Evolutionary conservation across 176 grass and related monocot species (phyloP), one percentile per base, ranked within the genome.

Genomic region (Ampelocalamus luodianensis): DNA sequence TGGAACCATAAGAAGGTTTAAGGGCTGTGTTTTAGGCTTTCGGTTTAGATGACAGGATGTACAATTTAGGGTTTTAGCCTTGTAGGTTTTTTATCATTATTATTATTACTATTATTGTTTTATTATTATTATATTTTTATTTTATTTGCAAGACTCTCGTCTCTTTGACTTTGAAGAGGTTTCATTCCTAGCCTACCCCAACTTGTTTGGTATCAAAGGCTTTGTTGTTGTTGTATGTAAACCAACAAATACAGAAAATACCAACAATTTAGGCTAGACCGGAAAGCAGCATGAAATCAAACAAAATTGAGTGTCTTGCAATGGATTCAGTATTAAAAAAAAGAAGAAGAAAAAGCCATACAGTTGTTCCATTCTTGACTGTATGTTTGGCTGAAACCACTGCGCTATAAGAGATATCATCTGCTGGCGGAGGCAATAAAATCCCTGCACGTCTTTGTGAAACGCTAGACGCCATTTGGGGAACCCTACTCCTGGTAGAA

Each of bases 401-500:
- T 8, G 79, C 84, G 85, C 85, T 92, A 50, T 77, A 90, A 85
- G 90, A 89, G 70, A 89, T 92, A 82, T 96, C 91, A 86, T 99
- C 96, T 76, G 82, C 81, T 54, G 91, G 91, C 70, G 96, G 88
- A 55, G 96, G 96, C 82, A 99, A 84, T 62, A 96, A 16, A 83
- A 74, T 96, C 79, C 96, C 96, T 86, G 78, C 38, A 37, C 88
- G 91, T 74, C 90, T 90, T 88, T 92, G 93, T 3, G 91, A 92
- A 93, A 87, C 89, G 86, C 78, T 96, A 63, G 85, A 87, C 45
- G 80, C 86, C 85, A 92, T 92, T 83, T 96, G 96, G n/a, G 93
- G 96, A 53, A 99, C 91, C 90, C 91, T 92, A 85, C 91, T 99
- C 92, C 96, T 99, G 80, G 75, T 72, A 90, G 63, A 48, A 87